A percentile compares a stretch with the other conserved stretches of the same genome.
phyloP scores from a whole-genome alignment of 768 basidiomycete species.

The Vararia minispora region DNA sequence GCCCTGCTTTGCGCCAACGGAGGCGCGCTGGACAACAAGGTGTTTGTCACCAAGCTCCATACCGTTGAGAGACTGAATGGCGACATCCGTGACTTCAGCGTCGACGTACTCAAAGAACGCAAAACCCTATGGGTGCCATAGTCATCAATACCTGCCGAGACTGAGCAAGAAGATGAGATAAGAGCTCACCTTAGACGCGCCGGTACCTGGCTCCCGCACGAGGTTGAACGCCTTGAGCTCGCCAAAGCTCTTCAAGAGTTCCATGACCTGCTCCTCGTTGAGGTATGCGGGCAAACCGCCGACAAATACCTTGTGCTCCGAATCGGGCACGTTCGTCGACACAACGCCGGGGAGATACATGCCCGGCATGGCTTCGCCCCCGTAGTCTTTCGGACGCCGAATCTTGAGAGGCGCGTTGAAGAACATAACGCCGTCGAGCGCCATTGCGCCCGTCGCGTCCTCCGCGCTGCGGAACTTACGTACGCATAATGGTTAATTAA shows the following conservation, averaged over 20 bases:
- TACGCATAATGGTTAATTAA: conserved; percentile 4
- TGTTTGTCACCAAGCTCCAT: conserved; percentile 97
- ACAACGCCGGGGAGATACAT: conserved; percentile 90
- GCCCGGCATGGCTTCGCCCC: conserved; percentile 61
- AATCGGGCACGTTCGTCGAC: conserved; percentile 95
- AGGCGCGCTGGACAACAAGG: conserved; percentile 93
- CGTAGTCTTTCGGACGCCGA: conserved; percentile 94
- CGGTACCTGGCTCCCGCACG: conserved; percentile 87
- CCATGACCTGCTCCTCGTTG: conserved; percentile 98
- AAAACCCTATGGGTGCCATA: conserved; percentile 58
- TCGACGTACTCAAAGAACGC: conserved; percentile 99
- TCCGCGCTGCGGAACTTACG: conserved; percentile 93
- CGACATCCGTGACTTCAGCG: conserved; percentile 78
- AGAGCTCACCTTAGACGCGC: conserved; percentile 66
- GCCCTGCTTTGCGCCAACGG: conserved; percentile 80
- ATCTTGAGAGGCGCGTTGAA: conserved; percentile 94
- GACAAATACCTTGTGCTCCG: conserved; percentile 96
- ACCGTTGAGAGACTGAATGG: conserved; percentile 90
- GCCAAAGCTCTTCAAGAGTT: conserved; percentile 92
- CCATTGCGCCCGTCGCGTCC: conserved; percentile 94
- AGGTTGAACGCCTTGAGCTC: conserved; percentile 97
- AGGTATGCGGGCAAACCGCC: conserved; percentile 93
- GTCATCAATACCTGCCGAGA: conserved; percentile 1
- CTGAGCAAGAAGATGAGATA: background rate
- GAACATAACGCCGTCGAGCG: conserved; percentile 95